Evolutionary conservation across 768 basidiomycete species (phyloP), one percentile per base, ranked within the genome.

Genomic region (Arthromyces matolae): DNA sequence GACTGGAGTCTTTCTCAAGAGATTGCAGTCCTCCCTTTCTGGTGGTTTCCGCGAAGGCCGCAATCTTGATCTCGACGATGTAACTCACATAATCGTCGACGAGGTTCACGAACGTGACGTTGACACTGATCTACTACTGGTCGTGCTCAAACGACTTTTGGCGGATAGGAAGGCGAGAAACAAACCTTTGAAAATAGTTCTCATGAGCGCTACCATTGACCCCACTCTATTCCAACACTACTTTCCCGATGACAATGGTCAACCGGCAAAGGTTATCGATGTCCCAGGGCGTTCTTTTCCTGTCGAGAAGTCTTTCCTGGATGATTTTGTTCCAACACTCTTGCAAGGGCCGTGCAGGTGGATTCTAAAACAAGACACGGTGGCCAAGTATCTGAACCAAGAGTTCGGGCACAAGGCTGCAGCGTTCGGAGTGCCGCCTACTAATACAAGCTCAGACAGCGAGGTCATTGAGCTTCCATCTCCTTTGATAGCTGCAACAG

Each of bases 181-280:
- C 9, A 79, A 83, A 38, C 83, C 88, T 3, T 68, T 97, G 65
- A 93, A 93, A 65, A 74, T 97, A 53, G 68, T 96, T 34, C 78
- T 98, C 47, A 96, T 97, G 93, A 94, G 90, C 60, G 94, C 94
- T 8, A 97, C 94, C 35, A 91, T 97, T 61, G 90, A 96, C 58
- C 88, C 93, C 8, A 79, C 79, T 0, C 75, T 95, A 20, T 98
- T 96, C 78, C 85, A 89, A 60, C 70, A 77, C 9, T 98, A 97
- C 70, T 98, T 98, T 72, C 69, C 73, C 7, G 80, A 86, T 58
- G 70, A 77, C 14, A 51, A 66, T 0, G 83, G 81, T 18, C 60
- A 69, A 12, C 82, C 79, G 2, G 87, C 91, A 0, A 73, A 77
- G 16, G 79, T 89, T 13, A 76, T 92, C 29, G 85, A 91, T 49